Conservation (phyloP, 176 grass and related monocot species). For the Oryza punctata region DNA sequence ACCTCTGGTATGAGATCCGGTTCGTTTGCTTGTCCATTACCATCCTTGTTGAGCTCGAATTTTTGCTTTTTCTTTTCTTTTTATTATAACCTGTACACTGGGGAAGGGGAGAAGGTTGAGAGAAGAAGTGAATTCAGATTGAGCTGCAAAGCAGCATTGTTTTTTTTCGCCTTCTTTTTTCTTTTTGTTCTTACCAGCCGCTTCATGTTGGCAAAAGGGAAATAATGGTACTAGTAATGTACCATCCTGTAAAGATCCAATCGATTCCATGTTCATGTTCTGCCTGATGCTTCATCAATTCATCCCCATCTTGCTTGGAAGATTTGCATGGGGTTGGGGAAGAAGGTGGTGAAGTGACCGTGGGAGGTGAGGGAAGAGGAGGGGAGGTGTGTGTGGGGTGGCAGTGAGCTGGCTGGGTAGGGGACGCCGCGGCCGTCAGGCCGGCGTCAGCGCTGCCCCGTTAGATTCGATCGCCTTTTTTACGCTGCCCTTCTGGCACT, state of each 20-base stretch:
- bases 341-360: constrained; percentile 4
- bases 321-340: not conserved
- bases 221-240: constrained; percentile 32
- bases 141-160: constrained; percentile 43
- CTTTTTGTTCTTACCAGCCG: not conserved
- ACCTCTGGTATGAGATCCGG: constrained; percentile 47
- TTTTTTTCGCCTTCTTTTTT: not conserved
- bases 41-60: constrained; percentile 35
- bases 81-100: constrained; percentile 38
- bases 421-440: constrained; percentile 23
- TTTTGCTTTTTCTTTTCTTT: constrained; percentile 18
- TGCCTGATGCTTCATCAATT: not conserved
- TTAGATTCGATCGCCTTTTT: constrained; percentile 49
- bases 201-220: constrained; percentile 17
- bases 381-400: constrained; percentile 1
- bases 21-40: constrained; percentile 15
- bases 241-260: constrained; percentile 39
- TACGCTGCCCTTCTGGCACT: not conserved
- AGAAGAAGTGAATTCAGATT: constrained; percentile 25
- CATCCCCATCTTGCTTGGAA: not conserved
- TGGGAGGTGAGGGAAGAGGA: constrained; percentile 29
- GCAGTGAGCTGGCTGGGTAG: constrained; percentile 48
- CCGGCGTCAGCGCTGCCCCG: constrained; percentile 31
- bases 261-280: not conserved
- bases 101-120: not conserved